phyloP scores from a whole-genome alignment of 345 rosid species.

The Rhodamnia rubescens region DNA sequence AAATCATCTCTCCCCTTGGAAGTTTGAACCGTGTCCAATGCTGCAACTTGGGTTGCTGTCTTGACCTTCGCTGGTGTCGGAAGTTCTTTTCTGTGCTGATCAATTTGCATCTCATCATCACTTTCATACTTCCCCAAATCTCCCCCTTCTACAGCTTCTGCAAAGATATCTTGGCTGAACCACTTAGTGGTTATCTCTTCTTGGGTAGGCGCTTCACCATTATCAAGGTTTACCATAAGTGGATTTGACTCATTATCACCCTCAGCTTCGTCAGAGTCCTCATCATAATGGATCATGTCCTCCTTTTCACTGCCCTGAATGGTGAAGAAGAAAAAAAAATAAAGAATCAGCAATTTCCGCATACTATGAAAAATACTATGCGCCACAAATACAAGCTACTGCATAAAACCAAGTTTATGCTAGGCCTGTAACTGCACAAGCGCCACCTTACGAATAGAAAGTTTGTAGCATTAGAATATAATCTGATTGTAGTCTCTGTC shows the following conservation, averaged over 20 bases:
- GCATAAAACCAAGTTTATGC: background rate
- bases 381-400: background rate
- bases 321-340: background rate
- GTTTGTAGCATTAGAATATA: background rate
- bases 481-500: background rate
- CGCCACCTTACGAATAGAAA: background rate
- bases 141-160: slow-evolving; percentile 69
- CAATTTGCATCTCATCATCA: slow-evolving; percentile 45
- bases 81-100: slow-evolving; percentile 9
- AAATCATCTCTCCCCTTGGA: slow-evolving; percentile 43
- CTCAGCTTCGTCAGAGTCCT: slow-evolving; percentile 59
- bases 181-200: slow-evolving; percentile 71
- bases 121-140: slow-evolving; percentile 41
- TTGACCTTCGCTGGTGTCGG: slow-evolving; percentile 22
- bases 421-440: background rate
- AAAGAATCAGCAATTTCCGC: background rate
- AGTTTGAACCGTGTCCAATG: slow-evolving; percentile 8
- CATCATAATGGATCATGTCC: slow-evolving; percentile 35
- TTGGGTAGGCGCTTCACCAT: slow-evolving; percentile 45
- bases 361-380: background rate
- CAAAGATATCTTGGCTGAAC: slow-evolving; percentile 82
- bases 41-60: background rate
- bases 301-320: background rate
- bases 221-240: slow-evolving; percentile 60
- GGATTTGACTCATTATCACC: slow-evolving; percentile 70